These are phyloP conservation scores for Ceratocystiopsis minuta DNA, from an alignment of 2,329 filamentous ascomycete species.

Conservation along the genomic window DNA sequence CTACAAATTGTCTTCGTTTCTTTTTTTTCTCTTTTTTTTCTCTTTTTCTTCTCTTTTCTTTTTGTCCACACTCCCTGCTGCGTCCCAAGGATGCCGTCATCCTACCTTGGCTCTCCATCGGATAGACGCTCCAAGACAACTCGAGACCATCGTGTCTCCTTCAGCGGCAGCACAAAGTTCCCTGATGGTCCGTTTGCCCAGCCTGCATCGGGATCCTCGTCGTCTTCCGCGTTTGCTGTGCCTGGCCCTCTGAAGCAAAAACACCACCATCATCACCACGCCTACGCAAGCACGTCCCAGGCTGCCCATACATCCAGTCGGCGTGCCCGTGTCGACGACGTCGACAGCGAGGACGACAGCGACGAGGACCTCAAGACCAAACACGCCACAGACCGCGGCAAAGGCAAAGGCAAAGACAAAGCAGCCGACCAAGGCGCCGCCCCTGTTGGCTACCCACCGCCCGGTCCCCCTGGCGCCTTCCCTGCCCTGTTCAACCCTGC, in stretches of 20 bases:
- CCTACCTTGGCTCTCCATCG: not conserved
- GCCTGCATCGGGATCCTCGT: too few relatives aligned
- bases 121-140: not conserved
- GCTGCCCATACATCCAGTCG: not conserved
- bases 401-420: not conserved
- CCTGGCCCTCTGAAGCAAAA: not conserved
- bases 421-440: not conserved
- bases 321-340: conserved; percentile 5
- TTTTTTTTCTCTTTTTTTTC: not conserved
- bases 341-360: conserved; percentile 1
- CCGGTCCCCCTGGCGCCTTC: conserved; percentile 2
- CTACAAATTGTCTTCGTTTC: not conserved
- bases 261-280: not conserved
- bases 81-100: conserved; percentile 4
- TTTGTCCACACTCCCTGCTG: not conserved
- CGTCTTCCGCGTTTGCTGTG: not conserved
- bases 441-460: too few relatives aligned
- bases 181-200: too few relatives aligned
- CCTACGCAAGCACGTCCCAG: not conserved
- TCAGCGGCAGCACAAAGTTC: not conserved
- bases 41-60: not conserved
- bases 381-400: not conserved
- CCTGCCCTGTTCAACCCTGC: conserved; percentile 6
- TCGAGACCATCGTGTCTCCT: conserved; percentile 5
- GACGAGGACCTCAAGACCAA: not conserved